Evolutionary conservation across 148 eudicot genomes (phyloP).

Genomic region (Spergularia marina): DNA sequence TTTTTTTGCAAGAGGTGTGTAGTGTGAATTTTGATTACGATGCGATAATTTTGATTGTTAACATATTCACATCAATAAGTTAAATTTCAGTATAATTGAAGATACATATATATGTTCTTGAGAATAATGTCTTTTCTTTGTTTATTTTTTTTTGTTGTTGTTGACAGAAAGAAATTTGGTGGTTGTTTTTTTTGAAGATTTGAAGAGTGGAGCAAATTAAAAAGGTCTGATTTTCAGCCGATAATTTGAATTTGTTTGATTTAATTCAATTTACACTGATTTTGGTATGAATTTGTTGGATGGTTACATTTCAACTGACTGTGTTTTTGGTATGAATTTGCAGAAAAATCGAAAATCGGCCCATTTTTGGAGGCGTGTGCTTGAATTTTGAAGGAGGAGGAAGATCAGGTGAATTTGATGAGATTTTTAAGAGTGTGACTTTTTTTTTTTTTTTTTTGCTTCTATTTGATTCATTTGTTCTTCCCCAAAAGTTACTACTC

Average conservation of each 20-base stretch:
- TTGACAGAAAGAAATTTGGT: background rate
- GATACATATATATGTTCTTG: background rate
- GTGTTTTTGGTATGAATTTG: background rate
- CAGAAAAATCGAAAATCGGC: background rate
- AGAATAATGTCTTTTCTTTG: no score
- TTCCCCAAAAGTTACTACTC: background rate
- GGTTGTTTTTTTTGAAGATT: background rate
- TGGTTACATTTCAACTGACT: background rate
- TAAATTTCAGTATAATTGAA: background rate
- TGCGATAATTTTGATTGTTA: background rate
- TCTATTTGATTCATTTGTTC: background rate
- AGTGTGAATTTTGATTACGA: background rate
- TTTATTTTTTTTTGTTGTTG: background rate
- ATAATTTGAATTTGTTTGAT: background rate
- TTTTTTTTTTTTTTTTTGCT: background rate
- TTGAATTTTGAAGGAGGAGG: conserved; percentile 8
- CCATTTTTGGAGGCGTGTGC: background rate
- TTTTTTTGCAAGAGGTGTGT: background rate
- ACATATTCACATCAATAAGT: background rate
- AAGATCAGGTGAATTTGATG: background rate
- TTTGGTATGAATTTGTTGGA: background rate
- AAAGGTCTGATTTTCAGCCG: background rate
- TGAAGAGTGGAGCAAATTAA: background rate
- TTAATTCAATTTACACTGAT: background rate
- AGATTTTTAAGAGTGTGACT: background rate